Conservation (phyloP, 139 green algal species). For the Chlamydomonas sphaeroides region DNA sequence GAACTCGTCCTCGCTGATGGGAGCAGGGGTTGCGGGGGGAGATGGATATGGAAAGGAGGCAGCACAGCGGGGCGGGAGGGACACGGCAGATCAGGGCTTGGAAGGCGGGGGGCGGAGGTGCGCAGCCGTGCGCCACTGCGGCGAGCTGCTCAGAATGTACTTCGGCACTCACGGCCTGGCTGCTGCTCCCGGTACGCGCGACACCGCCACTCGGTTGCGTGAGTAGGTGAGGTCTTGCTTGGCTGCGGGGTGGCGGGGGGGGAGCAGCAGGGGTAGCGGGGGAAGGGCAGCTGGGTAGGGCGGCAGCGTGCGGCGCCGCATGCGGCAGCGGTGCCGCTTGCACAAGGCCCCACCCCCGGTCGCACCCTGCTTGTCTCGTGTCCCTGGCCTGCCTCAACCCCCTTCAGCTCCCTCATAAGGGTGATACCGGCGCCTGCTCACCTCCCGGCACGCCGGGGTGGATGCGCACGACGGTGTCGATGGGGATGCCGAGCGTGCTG, state of each 20-base stretch:
- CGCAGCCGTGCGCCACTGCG: too few species aligned
- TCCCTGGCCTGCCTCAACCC: too few species aligned
- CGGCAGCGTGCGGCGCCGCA: not conserved
- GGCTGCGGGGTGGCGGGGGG: conserved; percentile 3
- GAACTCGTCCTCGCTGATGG: conserved; percentile 72
- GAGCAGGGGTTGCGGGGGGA: not conserved
- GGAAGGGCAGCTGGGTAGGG: not conserved
- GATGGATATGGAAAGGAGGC: too few species aligned
- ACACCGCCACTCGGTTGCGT: conserved; percentile 54
- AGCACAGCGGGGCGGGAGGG: too few species aligned
- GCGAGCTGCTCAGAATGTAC: too few species aligned
- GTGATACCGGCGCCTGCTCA: too few species aligned
- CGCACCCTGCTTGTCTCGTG: not conserved
- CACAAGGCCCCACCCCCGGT: not conserved
- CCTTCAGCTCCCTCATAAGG: too few species aligned
- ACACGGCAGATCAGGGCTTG: too few species aligned
- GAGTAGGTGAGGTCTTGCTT: conserved; percentile 56
- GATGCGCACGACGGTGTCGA: conserved; percentile 49
- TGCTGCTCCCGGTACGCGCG: conserved; percentile 49
- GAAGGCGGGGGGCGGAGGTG: too few species aligned
- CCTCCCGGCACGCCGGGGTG: conserved; percentile 34
- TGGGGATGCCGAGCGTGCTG: conserved; percentile 42
- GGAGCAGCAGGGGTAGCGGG: not conserved
- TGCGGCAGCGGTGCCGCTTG: not conserved
- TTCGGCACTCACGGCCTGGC: conserved; percentile 53